These are phyloP conservation scores for Sclerotinia minor DNA, from an alignment of 2,329 filamentous ascomycete genomes.

Conservation along the genomic window DNA sequence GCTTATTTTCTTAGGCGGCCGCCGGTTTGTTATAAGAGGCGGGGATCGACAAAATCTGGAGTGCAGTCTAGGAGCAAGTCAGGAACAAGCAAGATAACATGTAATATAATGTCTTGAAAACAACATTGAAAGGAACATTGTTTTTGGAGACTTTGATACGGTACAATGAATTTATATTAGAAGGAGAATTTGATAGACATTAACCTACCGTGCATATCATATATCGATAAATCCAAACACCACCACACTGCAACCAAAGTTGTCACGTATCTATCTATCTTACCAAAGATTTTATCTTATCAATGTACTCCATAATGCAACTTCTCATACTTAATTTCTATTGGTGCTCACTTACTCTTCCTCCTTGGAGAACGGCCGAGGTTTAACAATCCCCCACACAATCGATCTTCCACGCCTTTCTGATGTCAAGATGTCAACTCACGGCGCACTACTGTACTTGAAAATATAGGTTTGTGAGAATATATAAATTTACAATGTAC, in stretches of 20 bases:
- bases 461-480: constrained; percentile 27
- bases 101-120: too few relatives aligned
- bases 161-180: not conserved
- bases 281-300: too few relatives aligned
- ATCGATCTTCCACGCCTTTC: constrained; percentile 4
- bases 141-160: too few relatives aligned
- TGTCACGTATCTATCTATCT: too few relatives aligned
- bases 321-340: not conserved
- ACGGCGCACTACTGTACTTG: not conserved
- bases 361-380: not conserved
- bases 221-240: too few relatives aligned
- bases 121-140: not conserved
- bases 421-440: not conserved
- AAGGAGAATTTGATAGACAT: not conserved
- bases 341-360: not conserved
- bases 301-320: not conserved
- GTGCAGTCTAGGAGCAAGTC: not conserved
- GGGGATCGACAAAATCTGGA: constrained; percentile 15
- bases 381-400: not conserved
- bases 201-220: too few relatives aligned
- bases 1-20: not conserved
- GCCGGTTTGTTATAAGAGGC: not conserved
- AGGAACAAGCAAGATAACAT: too few relatives aligned
- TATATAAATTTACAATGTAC: constrained; percentile 23
- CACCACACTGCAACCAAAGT: too few relatives aligned